phyloP scores from a whole-genome alignment of 805 yeast species.

The Lipomyces oligophaga region DNA sequence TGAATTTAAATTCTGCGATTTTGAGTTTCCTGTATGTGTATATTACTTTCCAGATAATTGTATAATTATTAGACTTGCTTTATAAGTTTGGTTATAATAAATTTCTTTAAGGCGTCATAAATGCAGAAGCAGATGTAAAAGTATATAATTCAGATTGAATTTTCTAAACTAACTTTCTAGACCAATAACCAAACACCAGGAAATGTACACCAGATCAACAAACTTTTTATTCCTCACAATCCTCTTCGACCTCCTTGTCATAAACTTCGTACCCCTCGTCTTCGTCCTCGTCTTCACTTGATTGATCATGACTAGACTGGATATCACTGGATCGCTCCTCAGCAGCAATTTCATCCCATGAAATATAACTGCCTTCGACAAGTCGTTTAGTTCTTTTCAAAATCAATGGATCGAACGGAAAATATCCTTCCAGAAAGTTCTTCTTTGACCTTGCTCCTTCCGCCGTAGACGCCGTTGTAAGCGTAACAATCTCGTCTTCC shows the following conservation, averaged over 20 bases:
- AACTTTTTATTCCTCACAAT: neutral
- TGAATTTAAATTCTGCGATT: constrained; percentile 4
- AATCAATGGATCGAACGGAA: constrained; percentile 91
- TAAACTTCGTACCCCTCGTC: constrained; percentile 36
- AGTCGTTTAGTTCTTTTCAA: constrained; percentile 57
- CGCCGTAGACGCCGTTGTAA: neutral
- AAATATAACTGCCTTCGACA: constrained; percentile 59
- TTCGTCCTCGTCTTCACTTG: constrained; percentile 40
- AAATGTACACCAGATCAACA: neutral
- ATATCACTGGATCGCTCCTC: constrained; percentile 46
- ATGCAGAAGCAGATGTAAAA: too few relatives aligned
- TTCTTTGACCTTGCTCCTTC: neutral
- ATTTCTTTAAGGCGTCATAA: too few relatives aligned
- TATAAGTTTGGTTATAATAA: neutral
- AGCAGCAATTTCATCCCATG: constrained; percentile 78
- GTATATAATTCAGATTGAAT: too few relatives aligned
- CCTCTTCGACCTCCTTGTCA: constrained; percentile 32
- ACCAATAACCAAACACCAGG: too few relatives aligned
- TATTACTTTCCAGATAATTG: neutral
- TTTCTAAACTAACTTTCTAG: too few relatives aligned
- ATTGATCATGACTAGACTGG: too few relatives aligned
- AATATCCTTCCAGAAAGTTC: constrained; percentile 69
- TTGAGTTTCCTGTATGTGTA: neutral
- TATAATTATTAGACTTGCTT: neutral
- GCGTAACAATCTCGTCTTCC: neutral